Percentiles rank a stretch among this genome's conserved stretches.
phyloP scores from a whole-genome alignment of 2,329 filamentous ascomycete genomes.

The Sporothrix pallida region DNA sequence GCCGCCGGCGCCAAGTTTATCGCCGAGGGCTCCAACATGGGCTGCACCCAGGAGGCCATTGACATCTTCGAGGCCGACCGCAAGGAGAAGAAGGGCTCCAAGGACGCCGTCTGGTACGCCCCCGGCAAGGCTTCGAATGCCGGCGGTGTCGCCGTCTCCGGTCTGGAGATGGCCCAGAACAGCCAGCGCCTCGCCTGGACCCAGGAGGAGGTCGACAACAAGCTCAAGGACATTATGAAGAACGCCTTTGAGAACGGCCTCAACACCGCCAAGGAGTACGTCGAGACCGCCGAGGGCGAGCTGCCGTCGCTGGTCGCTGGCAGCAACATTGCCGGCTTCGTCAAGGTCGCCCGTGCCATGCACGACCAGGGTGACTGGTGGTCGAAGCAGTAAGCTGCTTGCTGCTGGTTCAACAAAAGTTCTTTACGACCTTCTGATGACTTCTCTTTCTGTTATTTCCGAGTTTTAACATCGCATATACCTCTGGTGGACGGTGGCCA shows the following conservation, averaged over 20 bases:
- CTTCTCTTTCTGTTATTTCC: constrained; percentile 1
- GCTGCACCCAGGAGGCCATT: constrained; percentile 94
- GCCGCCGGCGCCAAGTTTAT: constrained; percentile 79
- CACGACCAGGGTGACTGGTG: constrained; percentile 97
- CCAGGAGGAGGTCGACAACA: constrained; percentile 83
- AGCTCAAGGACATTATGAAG: constrained; percentile 95
- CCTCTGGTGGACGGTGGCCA: constrained; percentile 6
- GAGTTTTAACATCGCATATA: constrained; percentile 16
- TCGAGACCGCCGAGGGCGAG: constrained; percentile 77
- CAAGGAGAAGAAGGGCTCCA: constrained; percentile 64
- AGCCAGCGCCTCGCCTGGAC: constrained; percentile 84
- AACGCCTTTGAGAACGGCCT: constrained; percentile 88
- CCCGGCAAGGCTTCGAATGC: constrained; percentile 97
- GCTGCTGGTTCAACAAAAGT: neutral
- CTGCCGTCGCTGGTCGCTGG: constrained; percentile 90
- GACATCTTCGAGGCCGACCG: constrained; percentile 86
- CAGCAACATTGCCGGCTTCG: constrained; percentile 96
- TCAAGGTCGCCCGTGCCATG: constrained; percentile 95
- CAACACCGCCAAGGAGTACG: constrained; percentile 87
- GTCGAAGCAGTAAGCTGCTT: constrained; percentile 42
- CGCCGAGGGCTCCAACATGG: constrained; percentile 98
- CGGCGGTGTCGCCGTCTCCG: constrained; percentile 95
- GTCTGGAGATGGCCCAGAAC: constrained; percentile 99
- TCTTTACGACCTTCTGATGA: constrained; percentile 11
- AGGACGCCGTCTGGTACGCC: constrained; percentile 84